Evolutionary conservation across 1,139 yeast genomes (phyloP).

Genomic region (Taphrina betulina): DNA sequence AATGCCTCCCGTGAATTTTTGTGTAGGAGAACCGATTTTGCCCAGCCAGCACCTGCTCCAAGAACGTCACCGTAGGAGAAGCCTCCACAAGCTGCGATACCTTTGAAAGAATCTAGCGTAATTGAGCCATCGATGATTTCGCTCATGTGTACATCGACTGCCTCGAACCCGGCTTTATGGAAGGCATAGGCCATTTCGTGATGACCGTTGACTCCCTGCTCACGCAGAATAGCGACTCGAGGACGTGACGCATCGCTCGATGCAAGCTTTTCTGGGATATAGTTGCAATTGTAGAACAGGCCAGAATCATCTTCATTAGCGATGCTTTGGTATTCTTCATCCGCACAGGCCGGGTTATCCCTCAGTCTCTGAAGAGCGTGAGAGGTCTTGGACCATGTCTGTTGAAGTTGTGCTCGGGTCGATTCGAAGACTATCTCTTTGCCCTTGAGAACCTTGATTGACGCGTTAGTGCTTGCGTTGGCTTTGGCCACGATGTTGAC

Average conservation of each 20-base stretch:
- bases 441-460: slow-evolving; percentile 52
- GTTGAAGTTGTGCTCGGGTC: slow-evolving; percentile 71
- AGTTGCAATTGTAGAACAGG: slow-evolving; percentile 74
- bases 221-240: slow-evolving; percentile 92
- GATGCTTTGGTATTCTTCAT: slow-evolving; percentile 76
- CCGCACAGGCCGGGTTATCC: slow-evolving; percentile 89
- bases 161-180: slow-evolving; percentile 89
- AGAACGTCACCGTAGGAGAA: slow-evolving; percentile 98
- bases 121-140: slow-evolving; percentile 77
- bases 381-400: slow-evolving; percentile 84
- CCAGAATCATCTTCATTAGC: slow-evolving; percentile 88
- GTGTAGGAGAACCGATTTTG: slow-evolving; percentile 90
- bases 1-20: slow-evolving; percentile 75
- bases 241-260: slow-evolving; percentile 52
- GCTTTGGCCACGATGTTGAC: slow-evolving; percentile 64
- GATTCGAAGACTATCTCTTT: slow-evolving; percentile 52
- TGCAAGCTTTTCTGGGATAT: slow-evolving; percentile 51
- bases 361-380: slow-evolving; percentile 86
- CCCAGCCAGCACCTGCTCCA: slow-evolving; percentile 99
- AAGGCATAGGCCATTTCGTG: slow-evolving; percentile 99
- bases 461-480: slow-evolving; percentile 57
- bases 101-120: slow-evolving; percentile 76
- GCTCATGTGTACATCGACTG: slow-evolving; percentile 95
- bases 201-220: slow-evolving; percentile 98
- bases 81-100: slow-evolving; percentile 98